Percentiles rank a stretch among this genome's conserved stretches.
Conservation (phyloP, 2,329 filamentous ascomycete genomes). For the Ceratocystis lukuohia region DNA sequence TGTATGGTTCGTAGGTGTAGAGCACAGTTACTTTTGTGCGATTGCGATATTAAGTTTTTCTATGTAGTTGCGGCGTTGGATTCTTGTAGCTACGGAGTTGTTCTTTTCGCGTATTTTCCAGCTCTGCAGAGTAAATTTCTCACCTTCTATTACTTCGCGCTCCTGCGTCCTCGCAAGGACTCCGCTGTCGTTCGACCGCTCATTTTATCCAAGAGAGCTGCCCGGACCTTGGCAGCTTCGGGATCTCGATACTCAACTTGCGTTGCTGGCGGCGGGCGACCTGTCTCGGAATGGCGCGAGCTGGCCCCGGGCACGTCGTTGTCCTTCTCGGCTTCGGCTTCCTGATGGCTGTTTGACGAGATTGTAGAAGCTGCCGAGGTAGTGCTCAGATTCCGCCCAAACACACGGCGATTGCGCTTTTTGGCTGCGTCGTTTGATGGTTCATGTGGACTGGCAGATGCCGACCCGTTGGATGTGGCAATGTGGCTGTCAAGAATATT, state of each 20-base stretch:
- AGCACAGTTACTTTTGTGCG: too few relatives aligned
- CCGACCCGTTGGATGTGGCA: conserved; percentile 7
- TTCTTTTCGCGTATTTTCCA: too few relatives aligned
- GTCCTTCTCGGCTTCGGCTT: conserved; percentile 16
- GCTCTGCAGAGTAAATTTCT: background rate
- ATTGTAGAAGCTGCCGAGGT: conserved; percentile 26
- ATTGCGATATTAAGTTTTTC: too few relatives aligned
- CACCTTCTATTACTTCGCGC: background rate
- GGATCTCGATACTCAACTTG: conserved; percentile 43
- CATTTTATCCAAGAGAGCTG: conserved; percentile 35
- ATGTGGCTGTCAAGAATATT: conserved; percentile 18
- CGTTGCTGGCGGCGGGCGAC: conserved; percentile 31
- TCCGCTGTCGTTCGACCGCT: background rate
- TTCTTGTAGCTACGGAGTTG: too few relatives aligned
- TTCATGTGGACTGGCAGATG: conserved; percentile 20
- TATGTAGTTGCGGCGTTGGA: too few relatives aligned
- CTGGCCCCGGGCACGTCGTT: conserved; percentile 20
- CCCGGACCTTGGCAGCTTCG: conserved; percentile 33
- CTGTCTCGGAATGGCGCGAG: background rate
- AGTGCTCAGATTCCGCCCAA: conserved; percentile 47
- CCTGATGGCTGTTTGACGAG: conserved; percentile 18
- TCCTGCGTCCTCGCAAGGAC: background rate
- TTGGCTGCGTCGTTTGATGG: conserved; percentile 21
- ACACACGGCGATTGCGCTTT: conserved; percentile 35
- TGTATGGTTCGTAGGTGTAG: too few relatives aligned